Evolutionary conservation across 257 asterid species (phyloP).

Genomic region (Penstemon newberryi): DNA sequence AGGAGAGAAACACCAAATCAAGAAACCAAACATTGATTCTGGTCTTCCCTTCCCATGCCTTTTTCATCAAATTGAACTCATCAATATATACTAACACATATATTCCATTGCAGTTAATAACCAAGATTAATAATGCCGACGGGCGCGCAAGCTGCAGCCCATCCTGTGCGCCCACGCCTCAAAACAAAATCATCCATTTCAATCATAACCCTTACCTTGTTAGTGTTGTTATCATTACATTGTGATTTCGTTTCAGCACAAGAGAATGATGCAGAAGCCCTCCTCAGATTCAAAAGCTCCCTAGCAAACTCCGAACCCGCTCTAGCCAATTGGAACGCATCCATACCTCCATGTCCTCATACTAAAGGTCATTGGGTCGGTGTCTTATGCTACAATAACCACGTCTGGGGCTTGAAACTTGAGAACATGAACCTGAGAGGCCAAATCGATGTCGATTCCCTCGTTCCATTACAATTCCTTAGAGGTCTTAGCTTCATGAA

Average conservation of each 20-base stretch:
- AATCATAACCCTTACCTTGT: background rate
- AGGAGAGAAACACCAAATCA: background rate
- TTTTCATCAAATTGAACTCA: constrained; percentile 10
- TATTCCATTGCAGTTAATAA: constrained; percentile 8
- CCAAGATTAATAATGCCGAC: constrained; percentile 38
- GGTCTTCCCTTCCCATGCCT: constrained; percentile 16
- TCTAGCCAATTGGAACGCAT: constrained; percentile 56
- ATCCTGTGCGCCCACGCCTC: constrained; percentile 40
- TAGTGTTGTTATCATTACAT: constrained; percentile 10
- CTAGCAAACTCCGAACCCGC: constrained; percentile 46
- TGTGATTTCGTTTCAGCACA: constrained; percentile 4
- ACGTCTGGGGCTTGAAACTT: constrained; percentile 62
- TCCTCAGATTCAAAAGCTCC: constrained; percentile 54
- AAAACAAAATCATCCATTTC: background rate
- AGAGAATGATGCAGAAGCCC: constrained; percentile 39
- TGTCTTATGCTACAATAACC: constrained; percentile 56
- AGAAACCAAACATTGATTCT: constrained; percentile 1
- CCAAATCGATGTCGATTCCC: constrained; percentile 55
- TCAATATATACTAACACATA: background rate
- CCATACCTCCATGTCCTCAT: constrained; percentile 50
- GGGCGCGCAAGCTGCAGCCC: constrained; percentile 62
- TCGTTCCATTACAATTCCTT: constrained; percentile 44
- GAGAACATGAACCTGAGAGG: constrained; percentile 67
- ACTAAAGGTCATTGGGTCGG: constrained; percentile 49
- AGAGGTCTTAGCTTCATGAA: constrained; percentile 68